Base-by-base conservation (phyloP, 352 stramenopile species). In the Phytophthora meadii region DNA sequence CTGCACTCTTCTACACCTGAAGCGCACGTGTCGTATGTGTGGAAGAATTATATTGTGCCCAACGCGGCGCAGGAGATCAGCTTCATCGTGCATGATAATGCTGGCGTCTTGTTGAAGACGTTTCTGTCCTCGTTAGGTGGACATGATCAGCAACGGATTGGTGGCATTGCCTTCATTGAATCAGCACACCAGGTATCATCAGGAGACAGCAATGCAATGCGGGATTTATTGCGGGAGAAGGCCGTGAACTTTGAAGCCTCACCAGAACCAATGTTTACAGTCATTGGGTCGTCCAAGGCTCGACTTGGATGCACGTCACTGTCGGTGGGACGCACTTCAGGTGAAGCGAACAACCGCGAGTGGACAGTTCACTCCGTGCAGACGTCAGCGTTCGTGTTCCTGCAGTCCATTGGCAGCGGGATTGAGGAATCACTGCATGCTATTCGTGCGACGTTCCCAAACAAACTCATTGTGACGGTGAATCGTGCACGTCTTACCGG, bases 381-480 rank as follows among this genome's bases (percentile, higher is more conserved):
- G 63, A 93, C 84, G 22, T 95, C 88, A 9, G 84, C 88, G 12
- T 96, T 96, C 66, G 87, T 95, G 30, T 96, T 96, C 56, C 49
- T 96, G 1, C 85, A 95, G 64, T 89, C 81, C 2, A 94, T 94
- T 51, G 57, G 54, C 1, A 92, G 72, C 41, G 86, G 88, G 1
- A 86, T 96, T 32, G 81, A 94, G 8, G 84, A 88, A 9, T 91
- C 88, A 3, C 54, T 95, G 28, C 72, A 82, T 5, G 87, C 88
- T 1, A 91, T 96, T 34, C 85, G 84, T 4, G 85, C 88, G 11
- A 96, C 88, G 45, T 92, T 95, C 51, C 88, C 88, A 0, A 96
- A 96, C 62, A 96, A 96, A 32, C 76, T 96, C n/a, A 88, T 96
- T 19, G 83, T 95, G n/a, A 96, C 88, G 2, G 85, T 96, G 37